A percentile compares a stretch with the other conserved stretches of the same genome.
Evolutionary conservation across 2,329 filamentous ascomycete genomes (phyloP).

Genomic region (Alternaria viburni): DNA sequence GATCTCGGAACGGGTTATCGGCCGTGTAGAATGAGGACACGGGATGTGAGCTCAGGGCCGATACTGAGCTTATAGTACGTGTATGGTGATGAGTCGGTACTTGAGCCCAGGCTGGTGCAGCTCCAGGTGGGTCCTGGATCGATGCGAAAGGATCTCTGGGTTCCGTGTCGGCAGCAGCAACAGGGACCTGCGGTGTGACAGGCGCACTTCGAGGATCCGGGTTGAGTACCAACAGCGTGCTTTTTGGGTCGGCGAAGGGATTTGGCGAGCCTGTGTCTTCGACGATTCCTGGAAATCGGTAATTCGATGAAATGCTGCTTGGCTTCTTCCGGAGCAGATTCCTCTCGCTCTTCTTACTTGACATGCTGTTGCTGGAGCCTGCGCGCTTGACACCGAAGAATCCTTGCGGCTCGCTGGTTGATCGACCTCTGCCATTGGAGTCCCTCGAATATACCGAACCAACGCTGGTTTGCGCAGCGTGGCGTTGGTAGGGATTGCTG

Average conservation of each 20-base stretch:
- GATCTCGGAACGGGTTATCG: constrained; percentile 36
- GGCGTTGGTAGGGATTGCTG: constrained; percentile 37
- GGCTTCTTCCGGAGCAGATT: constrained; percentile 39
- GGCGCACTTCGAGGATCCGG: constrained; percentile 31
- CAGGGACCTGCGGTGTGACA: constrained; percentile 33
- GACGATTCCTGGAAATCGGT: constrained; percentile 37
- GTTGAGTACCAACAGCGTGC: constrained; percentile 32
- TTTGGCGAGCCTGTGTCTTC: constrained; percentile 34
- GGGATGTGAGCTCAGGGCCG: constrained; percentile 39
- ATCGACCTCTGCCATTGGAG: constrained; percentile 31
- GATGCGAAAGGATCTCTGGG: constrained; percentile 41
- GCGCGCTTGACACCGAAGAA: constrained; percentile 28
- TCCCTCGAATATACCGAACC: constrained; percentile 43
- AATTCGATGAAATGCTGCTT: constrained; percentile 34
- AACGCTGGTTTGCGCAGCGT: constrained; percentile 37
- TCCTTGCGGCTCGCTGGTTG: constrained; percentile 39
- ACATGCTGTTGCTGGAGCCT: constrained; percentile 37
- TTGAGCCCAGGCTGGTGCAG: constrained; percentile 33
- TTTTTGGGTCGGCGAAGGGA: constrained; percentile 37
- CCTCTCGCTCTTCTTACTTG: constrained; percentile 41
- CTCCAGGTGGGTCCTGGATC: constrained; percentile 33
- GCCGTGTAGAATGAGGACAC: constrained; percentile 35
- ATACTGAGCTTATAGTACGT: constrained; percentile 37
- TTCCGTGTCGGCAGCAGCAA: constrained; percentile 23
- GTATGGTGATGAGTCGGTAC: constrained; percentile 29